Evolutionary conservation across 805 yeast genomes (phyloP).

Genomic region (Kazachstania africana): DNA sequence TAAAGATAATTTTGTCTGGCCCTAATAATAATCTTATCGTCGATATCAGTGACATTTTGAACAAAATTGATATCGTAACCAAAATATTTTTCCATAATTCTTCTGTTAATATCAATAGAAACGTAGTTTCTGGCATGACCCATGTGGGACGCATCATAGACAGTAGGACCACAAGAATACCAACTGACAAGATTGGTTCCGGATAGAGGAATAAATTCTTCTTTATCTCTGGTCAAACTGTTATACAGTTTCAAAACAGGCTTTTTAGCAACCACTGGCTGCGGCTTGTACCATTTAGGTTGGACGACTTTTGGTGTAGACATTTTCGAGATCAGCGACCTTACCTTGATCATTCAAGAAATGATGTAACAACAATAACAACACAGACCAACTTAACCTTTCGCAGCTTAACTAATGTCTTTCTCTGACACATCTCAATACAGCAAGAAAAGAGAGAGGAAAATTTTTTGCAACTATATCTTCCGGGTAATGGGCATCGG

Average conservation of each 20-base stretch:
- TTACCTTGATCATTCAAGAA: too few relatives aligned
- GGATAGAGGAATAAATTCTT: constrained; percentile 58
- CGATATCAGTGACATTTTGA: constrained; percentile 97
- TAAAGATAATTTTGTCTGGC: constrained; percentile 84
- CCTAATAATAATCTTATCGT: constrained; percentile 89
- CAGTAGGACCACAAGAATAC: constrained; percentile 99
- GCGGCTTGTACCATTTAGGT: constrained; percentile 43
- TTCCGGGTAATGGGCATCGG: too few relatives aligned
- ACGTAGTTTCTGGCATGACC: constrained; percentile 98
- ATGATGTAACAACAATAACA: too few relatives aligned
- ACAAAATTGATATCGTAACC: constrained; percentile 81
- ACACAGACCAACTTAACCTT: too few relatives aligned
- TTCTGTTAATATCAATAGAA: constrained; percentile 82
- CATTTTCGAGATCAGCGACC: constrained; percentile 1
- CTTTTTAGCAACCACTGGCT: constrained; percentile 9
- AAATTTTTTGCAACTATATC: too few relatives aligned
- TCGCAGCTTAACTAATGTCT: too few relatives aligned
- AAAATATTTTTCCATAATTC: constrained; percentile 81
- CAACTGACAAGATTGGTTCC: constrained; percentile 59
- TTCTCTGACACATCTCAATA: too few relatives aligned
- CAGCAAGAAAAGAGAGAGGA: too few relatives aligned
- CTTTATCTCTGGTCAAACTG: constrained; percentile 73
- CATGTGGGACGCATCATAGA: constrained; percentile 92
- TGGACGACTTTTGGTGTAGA: constrained; percentile 28
- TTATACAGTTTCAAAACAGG: constrained; percentile 60